phyloP scores from a whole-genome alignment of 106 monocot species.

The Ottelia alismoides region DNA sequence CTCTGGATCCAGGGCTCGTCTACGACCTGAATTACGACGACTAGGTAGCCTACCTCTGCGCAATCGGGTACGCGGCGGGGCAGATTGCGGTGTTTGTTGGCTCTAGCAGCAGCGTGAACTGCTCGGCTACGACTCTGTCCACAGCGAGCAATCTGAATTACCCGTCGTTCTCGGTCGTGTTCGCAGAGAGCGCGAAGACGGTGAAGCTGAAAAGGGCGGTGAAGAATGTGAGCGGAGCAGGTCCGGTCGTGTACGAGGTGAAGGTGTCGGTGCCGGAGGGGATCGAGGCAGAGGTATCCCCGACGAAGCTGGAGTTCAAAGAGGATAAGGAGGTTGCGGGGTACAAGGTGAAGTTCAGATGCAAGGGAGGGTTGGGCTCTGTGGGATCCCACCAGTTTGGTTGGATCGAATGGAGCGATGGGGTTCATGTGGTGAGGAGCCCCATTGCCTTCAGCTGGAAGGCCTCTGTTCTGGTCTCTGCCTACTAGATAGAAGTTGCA shows the following conservation, averaged over 20 bases:
- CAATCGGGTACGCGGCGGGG: constrained; percentile 28
- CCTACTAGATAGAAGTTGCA: too few species aligned
- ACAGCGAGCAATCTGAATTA: constrained; percentile 2
- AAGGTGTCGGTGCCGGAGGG: background rate
- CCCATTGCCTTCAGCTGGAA: constrained; percentile 54
- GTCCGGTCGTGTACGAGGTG: background rate
- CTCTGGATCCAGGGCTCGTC: constrained; percentile 67
- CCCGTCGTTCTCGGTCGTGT: background rate
- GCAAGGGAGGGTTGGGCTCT: background rate
- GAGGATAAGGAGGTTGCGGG: background rate
- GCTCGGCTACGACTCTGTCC: constrained; percentile 13
- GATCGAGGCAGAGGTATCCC: background rate
- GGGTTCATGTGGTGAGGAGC: constrained; percentile 44
- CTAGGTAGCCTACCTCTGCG: constrained; percentile 65
- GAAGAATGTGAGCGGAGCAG: background rate
- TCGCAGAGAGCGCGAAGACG: background rate
- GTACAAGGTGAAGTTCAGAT: background rate
- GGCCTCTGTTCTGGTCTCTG: background rate
- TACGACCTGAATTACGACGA: constrained; percentile 43
- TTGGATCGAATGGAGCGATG: constrained; percentile 54
- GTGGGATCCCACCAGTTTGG: constrained; percentile 20
- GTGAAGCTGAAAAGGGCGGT: background rate
- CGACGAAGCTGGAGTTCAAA: background rate
- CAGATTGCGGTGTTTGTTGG: constrained; percentile 49
- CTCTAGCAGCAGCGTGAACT: constrained; percentile 32